Evolutionary conservation across 2,329 filamentous ascomycete species (phyloP).

Genomic region (Sclerotinia subarctica): DNA sequence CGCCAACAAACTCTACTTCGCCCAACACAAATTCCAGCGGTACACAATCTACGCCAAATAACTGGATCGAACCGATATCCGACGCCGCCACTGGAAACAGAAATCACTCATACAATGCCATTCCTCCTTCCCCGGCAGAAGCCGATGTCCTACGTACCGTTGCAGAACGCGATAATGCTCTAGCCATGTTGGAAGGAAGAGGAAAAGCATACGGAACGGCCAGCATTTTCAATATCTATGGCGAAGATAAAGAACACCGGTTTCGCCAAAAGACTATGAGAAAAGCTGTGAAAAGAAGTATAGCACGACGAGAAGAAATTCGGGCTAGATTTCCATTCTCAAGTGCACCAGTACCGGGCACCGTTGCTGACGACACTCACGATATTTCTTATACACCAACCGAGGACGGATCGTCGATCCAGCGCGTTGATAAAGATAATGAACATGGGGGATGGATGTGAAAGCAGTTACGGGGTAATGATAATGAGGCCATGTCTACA

Average conservation of each 20-base stretch:
- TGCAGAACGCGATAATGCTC: slow-evolving; percentile 4
- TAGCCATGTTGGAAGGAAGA: background rate
- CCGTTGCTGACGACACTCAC: background rate
- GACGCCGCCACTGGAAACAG: background rate
- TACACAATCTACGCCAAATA: background rate
- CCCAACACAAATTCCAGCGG: background rate
- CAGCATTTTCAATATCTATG: background rate
- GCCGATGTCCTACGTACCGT: background rate
- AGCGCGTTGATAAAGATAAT: background rate
- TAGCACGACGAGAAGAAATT: background rate
- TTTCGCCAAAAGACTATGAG: background rate
- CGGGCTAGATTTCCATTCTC: background rate
- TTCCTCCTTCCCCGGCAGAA: background rate
- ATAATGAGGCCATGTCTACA: background rate
- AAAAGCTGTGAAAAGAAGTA: background rate
- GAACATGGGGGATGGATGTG: background rate
- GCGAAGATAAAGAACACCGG: background rate
- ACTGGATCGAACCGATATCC: background rate
- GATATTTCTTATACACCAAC: background rate
- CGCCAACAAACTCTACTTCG: background rate
- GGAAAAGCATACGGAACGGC: background rate
- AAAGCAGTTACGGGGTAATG: background rate
- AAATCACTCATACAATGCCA: background rate
- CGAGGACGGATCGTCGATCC: background rate
- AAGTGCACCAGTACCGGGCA: background rate